A percentile compares a stretch with the other conserved stretches of the same genome.
Evolutionary conservation across 140 eudicot species (phyloP).

Genomic region (Anethum foeniculum): DNA sequence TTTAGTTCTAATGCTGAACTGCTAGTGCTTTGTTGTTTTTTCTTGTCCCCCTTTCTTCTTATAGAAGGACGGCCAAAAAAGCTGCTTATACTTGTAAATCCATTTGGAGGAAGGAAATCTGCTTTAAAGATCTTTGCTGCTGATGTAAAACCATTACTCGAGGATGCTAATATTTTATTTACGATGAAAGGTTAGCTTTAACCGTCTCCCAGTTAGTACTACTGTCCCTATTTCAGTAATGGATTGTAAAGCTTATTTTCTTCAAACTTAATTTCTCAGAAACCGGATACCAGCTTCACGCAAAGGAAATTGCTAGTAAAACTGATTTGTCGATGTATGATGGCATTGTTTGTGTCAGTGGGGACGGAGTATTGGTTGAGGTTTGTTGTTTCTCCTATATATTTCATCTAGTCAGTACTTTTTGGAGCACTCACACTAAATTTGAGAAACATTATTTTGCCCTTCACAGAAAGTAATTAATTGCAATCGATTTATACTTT

Average conservation of each 20-base stretch:
- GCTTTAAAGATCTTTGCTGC: conserved; percentile 51
- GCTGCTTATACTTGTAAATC: conserved; percentile 78
- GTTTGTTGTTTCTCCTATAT: conserved; percentile 36
- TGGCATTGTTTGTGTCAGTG: conserved; percentile 87
- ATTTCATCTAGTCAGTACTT: not conserved
- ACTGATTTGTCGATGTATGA: conserved; percentile 71
- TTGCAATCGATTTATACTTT: not conserved
- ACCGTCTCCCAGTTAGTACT: conserved; percentile 4
- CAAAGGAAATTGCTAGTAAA: conserved; percentile 62
- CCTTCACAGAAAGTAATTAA: conserved; percentile 6
- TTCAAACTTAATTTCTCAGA: conserved; percentile 36
- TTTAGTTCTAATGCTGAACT: not conserved
- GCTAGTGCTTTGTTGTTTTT: not conserved
- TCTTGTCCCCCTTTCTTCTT: not conserved
- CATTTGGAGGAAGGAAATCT: conserved; percentile 73
- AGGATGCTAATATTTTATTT: conserved; percentile 67
- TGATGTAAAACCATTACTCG: conserved; percentile 69
- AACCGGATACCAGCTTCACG: conserved; percentile 76
- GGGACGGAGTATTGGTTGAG: conserved; percentile 93
- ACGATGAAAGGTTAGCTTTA: conserved; percentile 49
- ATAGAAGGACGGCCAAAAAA: conserved; percentile 75
- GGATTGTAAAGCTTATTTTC: not conserved
- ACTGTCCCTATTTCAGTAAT: not conserved
- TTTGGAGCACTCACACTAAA: not conserved
- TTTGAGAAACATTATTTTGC: conserved; percentile 8